These are phyloP conservation scores for Francoa sonchifolia DNA, from an alignment of 441 rosid species.

Conservation along the genomic window DNA sequence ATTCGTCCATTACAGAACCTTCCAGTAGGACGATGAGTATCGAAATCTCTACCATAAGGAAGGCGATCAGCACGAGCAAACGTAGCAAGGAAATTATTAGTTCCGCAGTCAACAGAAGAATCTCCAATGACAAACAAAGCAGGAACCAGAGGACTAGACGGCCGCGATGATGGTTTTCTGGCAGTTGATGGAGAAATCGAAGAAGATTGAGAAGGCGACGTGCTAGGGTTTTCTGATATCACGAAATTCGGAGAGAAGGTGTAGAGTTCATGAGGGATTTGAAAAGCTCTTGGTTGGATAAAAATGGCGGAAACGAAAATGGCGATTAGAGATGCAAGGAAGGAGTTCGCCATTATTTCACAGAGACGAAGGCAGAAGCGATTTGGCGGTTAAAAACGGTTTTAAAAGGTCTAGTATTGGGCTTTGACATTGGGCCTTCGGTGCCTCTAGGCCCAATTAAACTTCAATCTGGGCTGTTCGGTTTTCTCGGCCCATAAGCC, in stretches of 20 bases:
- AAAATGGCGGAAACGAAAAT: constrained; percentile 8
- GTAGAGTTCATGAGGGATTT: constrained; percentile 20
- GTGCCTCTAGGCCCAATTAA: neutral
- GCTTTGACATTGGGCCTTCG: too few relatives aligned
- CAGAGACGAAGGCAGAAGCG: neutral
- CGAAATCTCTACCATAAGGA: constrained; percentile 92
- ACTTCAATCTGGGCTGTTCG: too few relatives aligned
- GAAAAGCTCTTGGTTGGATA: constrained; percentile 15
- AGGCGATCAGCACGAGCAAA: constrained; percentile 83
- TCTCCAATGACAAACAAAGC: constrained; percentile 73
- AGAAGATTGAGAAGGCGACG: constrained; percentile 14
- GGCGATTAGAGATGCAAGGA: constrained; percentile 6
- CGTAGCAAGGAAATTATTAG: constrained; percentile 72
- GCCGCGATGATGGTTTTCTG: neutral
- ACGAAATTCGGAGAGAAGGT: constrained; percentile 11
- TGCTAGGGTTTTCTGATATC: constrained; percentile 5
- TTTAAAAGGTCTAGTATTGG: too few relatives aligned
- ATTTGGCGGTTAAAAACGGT: constrained; percentile 2
- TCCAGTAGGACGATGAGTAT: constrained; percentile 71
- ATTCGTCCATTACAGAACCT: constrained; percentile 87
- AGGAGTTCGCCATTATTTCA: neutral
- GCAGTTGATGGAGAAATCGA: constrained; percentile 11
- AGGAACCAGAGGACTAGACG: constrained; percentile 27
- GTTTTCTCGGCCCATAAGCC: too few relatives aligned
- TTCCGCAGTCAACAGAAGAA: constrained; percentile 80